Conservation (phyloP, 768 basidiomycete genomes). For the Pleurotus tuber-regium region DNA sequence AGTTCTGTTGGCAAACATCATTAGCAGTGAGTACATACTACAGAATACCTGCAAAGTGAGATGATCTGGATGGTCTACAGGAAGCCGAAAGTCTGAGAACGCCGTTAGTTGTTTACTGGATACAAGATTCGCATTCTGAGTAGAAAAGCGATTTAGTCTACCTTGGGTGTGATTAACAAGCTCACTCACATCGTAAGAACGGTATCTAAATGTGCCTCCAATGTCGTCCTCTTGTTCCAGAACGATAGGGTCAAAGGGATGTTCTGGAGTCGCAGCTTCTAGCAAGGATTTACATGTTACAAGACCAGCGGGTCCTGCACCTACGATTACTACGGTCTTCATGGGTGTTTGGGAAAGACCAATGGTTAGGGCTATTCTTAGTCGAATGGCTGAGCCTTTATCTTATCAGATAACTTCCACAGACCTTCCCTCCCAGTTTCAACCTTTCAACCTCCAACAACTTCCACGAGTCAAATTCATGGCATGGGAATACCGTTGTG, state of each 20-base stretch:
- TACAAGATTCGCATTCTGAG: constrained; percentile 48
- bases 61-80: constrained; percentile 45
- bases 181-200: constrained; percentile 39
- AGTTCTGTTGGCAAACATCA: too few relatives aligned
- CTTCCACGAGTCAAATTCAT: not conserved
- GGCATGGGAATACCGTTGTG: too few relatives aligned
- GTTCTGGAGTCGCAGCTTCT: constrained; percentile 33
- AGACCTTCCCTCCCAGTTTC: not conserved
- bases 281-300: constrained; percentile 48
- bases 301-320: constrained; percentile 50
- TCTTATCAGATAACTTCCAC: not conserved
- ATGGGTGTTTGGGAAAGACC: constrained; percentile 16
- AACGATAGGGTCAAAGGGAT: constrained; percentile 46
- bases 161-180: not conserved
- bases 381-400: not conserved
- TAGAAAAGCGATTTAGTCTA: not conserved
- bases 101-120: constrained; percentile 58
- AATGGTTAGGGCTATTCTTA: not conserved
- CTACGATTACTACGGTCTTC: constrained; percentile 33
- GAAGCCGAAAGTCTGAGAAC: constrained; percentile 58
- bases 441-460: not conserved
- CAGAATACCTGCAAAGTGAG: constrained; percentile 38
- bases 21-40: too few relatives aligned
- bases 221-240: constrained; percentile 47
- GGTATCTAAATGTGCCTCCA: constrained; percentile 52